phyloP scores from a whole-genome alignment of 768 basidiomycete genomes.

The Termitomyces titanicus region DNA sequence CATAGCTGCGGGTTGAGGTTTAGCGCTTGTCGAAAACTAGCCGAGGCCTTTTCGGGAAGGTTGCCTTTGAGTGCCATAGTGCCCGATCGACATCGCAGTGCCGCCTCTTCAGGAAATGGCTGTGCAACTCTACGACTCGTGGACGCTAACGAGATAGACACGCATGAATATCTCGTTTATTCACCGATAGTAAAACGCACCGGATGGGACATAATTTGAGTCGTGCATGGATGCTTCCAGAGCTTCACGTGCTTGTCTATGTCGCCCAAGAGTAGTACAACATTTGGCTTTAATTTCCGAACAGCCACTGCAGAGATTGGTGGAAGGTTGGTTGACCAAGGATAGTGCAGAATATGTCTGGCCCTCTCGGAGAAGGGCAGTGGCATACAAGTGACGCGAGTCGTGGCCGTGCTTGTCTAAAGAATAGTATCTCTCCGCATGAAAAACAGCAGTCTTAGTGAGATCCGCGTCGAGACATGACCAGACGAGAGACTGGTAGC shows the following conservation, averaged over 20 bases:
- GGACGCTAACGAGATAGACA: conserved; percentile 38
- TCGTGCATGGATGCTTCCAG: conserved; percentile 60
- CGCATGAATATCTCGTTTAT: conserved; percentile 10
- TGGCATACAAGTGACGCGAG: conserved; percentile 83
- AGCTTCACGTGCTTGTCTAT: conserved; percentile 73
- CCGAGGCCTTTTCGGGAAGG: conserved; percentile 66
- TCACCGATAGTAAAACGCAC: conserved; percentile 36
- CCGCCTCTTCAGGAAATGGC: conserved; percentile 68
- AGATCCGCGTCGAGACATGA: conserved; percentile 81
- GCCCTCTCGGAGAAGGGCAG: conserved; percentile 62
- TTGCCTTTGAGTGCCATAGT: conserved; percentile 76
- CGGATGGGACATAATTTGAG: conserved; percentile 46
- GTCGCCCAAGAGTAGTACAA: conserved; percentile 66
- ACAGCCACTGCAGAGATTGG: conserved; percentile 68
- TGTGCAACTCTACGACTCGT: conserved; percentile 49
- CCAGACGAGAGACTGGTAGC: conserved; percentile 75
- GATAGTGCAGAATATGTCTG: conserved; percentile 74
- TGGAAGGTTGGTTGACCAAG: conserved; percentile 60
- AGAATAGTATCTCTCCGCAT: conserved; percentile 80
- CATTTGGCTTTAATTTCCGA: conserved; percentile 77
- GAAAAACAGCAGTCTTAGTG: conserved; percentile 78
- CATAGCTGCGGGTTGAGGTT: conserved; percentile 75
- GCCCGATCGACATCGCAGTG: conserved; percentile 74
- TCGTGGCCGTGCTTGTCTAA: conserved; percentile 72
- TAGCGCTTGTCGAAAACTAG: conserved; percentile 71